Evolutionary conservation across 2,329 filamentous ascomycete species (phyloP), one percentile per base, ranked within the genome.

Genomic region (Cercospora zeina): DNA sequence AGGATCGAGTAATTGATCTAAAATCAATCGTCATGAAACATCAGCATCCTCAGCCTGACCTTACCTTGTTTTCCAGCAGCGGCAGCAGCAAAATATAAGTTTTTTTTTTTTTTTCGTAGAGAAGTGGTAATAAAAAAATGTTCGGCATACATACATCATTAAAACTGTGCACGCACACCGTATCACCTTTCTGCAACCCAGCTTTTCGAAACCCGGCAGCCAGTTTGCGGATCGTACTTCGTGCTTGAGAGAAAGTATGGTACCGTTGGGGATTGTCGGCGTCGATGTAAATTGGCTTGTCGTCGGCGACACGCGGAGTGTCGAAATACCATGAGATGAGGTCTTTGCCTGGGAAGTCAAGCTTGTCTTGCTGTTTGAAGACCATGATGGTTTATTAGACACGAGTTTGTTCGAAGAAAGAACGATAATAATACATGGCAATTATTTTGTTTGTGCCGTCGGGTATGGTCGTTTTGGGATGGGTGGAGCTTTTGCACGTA

Each of bases 241-340:
- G 73, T 4, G 80, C 81, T 66, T 81, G 77, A 14, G 73, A 76
- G 54, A 76, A 78, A 8, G 78, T 81, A 54, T 70, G 67, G 59
- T 82, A 78, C 2, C 77, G 78, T 19, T 60, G 33, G 13, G 62
- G 56, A 24, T 66, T 54, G 8, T 73, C 70, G 2, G 77, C 78
- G 64, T 85, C 81, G 54, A 83, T 72, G 59, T 81, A 84, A 66
- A 82, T 80, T 16, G 79, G 79, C 57, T 77, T 77, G 57, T 83
- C 73, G 27, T 74, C 73, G 61, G 83, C 75, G 63, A 81, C 82
- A 0, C 57, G 59, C 7, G 77, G 77, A 2, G 79, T 70, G 36
- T 82, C 78, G 64, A 83, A 83, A n/a, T 80, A 79, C 75, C 79
- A 85, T 3, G 82, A 83, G 9, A 83, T 64, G 5, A 85, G 63